These are phyloP conservation scores for Balakata baccata DNA, from an alignment of 345 rosid species.

Conservation along the genomic window DNA sequence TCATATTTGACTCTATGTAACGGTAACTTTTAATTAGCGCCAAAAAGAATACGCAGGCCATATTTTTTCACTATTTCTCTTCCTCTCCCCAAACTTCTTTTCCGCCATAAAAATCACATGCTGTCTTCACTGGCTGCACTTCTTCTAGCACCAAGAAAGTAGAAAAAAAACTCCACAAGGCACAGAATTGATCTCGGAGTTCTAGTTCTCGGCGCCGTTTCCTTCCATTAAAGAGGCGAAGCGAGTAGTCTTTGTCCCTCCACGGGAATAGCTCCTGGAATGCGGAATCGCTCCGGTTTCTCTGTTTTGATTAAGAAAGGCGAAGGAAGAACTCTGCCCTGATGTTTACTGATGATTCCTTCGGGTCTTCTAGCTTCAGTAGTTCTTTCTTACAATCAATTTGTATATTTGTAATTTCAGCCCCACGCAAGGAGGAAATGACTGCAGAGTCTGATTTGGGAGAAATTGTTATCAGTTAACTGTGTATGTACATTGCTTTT, in stretches of 20 bases:
- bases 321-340: constrained; percentile 73
- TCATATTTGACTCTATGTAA: background rate
- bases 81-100: constrained; percentile 31
- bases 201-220: constrained; percentile 34
- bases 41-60: background rate
- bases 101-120: constrained; percentile 10
- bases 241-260: constrained; percentile 79
- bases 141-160: constrained; percentile 36
- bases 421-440: constrained; percentile 66
- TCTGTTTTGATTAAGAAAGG: constrained; percentile 82
- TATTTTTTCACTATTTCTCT: background rate
- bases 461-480: too few relatives aligned
- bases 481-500: too few relatives aligned
- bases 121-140: constrained; percentile 31
- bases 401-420: constrained; percentile 29
- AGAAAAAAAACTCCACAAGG: constrained; percentile 43
- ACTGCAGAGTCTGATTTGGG: constrained; percentile 61
- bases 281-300: constrained; percentile 82
- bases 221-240: constrained; percentile 55
- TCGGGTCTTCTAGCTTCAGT: constrained; percentile 66
- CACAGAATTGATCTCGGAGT: constrained; percentile 30
- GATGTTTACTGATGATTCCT: constrained; percentile 73
- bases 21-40: constrained; percentile 28
- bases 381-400: constrained; percentile 38
- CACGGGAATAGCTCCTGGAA: constrained; percentile 99